These are phyloP conservation scores for Pseudevernia furfuracea DNA, from an alignment of 495 filamentous ascomycete species.

Conservation along the genomic window DNA sequence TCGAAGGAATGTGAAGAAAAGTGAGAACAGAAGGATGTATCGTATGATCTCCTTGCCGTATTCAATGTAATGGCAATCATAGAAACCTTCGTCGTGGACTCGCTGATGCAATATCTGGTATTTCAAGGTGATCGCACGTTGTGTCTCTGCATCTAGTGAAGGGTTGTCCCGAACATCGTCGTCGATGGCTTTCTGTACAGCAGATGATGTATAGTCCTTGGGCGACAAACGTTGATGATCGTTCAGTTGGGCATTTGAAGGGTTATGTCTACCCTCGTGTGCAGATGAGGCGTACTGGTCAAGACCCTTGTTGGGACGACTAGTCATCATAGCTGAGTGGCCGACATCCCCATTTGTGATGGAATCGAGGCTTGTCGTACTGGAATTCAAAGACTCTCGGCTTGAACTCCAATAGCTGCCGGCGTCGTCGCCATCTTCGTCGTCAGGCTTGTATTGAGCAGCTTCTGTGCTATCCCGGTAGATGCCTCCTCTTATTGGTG, in stretches of 20 bases:
- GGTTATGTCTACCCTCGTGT: neutral
- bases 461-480: slow-evolving; percentile 14
- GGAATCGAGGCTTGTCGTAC: slow-evolving; percentile 11
- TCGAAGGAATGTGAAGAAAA: slow-evolving; percentile 31
- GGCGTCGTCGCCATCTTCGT: slow-evolving; percentile 24
- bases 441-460: slow-evolving; percentile 15
- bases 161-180: slow-evolving; percentile 34
- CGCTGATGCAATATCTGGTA: slow-evolving; percentile 38
- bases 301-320: neutral
- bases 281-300: neutral
- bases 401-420: slow-evolving; percentile 4
- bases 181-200: slow-evolving; percentile 40
- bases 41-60: slow-evolving; percentile 41
- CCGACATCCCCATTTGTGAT: neutral
- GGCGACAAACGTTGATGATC: neutral
- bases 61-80: slow-evolving; percentile 37
- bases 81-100: slow-evolving; percentile 36
- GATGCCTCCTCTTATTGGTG: slow-evolving; percentile 29
- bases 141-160: slow-evolving; percentile 36
- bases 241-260: neutral
- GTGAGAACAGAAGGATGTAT: slow-evolving; percentile 34
- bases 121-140: slow-evolving; percentile 36
- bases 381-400: slow-evolving; percentile 9
- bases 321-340: neutral
- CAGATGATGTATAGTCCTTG: slow-evolving; percentile 29